Evolutionary conservation across 176 grass and related monocot genomes (phyloP).

Genomic region (Aegilops longissima): DNA sequence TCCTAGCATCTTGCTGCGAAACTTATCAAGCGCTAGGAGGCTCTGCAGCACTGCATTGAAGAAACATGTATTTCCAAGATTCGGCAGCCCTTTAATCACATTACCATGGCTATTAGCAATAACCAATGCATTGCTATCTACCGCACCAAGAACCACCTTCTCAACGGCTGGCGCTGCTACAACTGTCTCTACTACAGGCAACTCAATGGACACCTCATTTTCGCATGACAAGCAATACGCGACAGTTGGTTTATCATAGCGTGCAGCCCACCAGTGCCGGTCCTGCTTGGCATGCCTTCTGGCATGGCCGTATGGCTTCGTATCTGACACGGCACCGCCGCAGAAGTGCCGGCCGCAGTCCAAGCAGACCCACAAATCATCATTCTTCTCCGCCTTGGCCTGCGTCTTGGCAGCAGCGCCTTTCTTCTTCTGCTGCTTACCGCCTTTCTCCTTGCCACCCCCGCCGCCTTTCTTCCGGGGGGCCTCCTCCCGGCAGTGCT

Average conservation of each 20-base stretch:
- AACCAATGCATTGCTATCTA: background rate
- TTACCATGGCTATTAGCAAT: constrained; percentile 38
- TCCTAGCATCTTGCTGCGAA: constrained; percentile 64
- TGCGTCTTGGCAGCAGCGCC: constrained; percentile 26
- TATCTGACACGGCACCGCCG: constrained; percentile 56
- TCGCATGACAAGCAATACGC: constrained; percentile 81
- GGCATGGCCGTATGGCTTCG: constrained; percentile 84
- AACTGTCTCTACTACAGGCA: constrained; percentile 47
- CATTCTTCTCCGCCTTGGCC: constrained; percentile 36
- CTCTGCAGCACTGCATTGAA: constrained; percentile 93
- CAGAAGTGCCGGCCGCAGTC: constrained; percentile 77
- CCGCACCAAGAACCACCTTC: background rate
- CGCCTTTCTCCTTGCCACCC: constrained; percentile 34
- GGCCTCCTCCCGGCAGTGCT: constrained; percentile 82
- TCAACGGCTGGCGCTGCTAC: constrained; percentile 14
- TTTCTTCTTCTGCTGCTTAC: constrained; percentile 85
- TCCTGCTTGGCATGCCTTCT: constrained; percentile 92
- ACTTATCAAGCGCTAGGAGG: constrained; percentile 69
- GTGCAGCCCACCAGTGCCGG: constrained; percentile 68
- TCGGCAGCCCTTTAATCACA: constrained; percentile 73
- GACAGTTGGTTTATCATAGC: constrained; percentile 42
- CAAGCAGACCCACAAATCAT: constrained; percentile 76
- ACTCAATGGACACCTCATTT: constrained; percentile 52
- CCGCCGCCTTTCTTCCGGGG: constrained; percentile 46
- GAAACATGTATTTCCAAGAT: constrained; percentile 94